phyloP scores from a whole-genome alignment of 257 asterid species.

The Capsicum pubescens region DNA sequence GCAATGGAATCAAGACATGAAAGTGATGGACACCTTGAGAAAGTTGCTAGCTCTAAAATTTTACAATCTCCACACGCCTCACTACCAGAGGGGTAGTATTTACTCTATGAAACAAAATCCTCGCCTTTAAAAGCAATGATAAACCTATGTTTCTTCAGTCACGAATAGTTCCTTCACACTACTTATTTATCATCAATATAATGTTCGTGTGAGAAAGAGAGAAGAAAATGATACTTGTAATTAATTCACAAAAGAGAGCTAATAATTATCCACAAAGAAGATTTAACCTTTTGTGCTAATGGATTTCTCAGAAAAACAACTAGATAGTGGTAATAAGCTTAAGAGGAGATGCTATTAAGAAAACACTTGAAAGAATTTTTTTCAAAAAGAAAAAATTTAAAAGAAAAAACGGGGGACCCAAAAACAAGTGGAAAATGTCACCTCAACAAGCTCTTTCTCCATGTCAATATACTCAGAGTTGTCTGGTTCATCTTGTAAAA shows the following conservation, averaged over 20 bases:
- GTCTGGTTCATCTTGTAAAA: too few species aligned
- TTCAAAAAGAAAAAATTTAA: neutral
- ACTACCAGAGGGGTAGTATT: too few species aligned
- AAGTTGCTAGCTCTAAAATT: too few species aligned
- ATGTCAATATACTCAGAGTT: slow-evolving; percentile 52
- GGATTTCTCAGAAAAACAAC: neutral
- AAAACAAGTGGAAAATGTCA: slow-evolving; percentile 41
- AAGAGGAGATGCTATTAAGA: neutral
- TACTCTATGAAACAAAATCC: slow-evolving; percentile 34
- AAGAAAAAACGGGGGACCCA: neutral
- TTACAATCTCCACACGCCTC: too few species aligned
- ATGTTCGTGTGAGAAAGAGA: slow-evolving; percentile 52
- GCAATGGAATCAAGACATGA: too few species aligned
- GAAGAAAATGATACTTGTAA: slow-evolving; percentile 32
- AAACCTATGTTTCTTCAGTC: slow-evolving; percentile 60
- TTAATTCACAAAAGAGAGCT: slow-evolving; percentile 32
- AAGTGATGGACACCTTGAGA: too few species aligned
- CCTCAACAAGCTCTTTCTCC: slow-evolving; percentile 98
- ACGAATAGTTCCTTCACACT: slow-evolving; percentile 61
- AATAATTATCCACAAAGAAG: slow-evolving; percentile 21
- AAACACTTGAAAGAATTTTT: neutral
- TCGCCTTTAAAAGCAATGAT: slow-evolving; percentile 71
- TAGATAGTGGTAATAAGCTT: neutral
- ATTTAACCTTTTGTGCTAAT: neutral
- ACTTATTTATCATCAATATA: slow-evolving; percentile 60